Percentiles rank a stretch among this genome's conserved stretches.
Conservation (phyloP, 306 rosid species). For the Gynostemma pentaphyllum region DNA sequence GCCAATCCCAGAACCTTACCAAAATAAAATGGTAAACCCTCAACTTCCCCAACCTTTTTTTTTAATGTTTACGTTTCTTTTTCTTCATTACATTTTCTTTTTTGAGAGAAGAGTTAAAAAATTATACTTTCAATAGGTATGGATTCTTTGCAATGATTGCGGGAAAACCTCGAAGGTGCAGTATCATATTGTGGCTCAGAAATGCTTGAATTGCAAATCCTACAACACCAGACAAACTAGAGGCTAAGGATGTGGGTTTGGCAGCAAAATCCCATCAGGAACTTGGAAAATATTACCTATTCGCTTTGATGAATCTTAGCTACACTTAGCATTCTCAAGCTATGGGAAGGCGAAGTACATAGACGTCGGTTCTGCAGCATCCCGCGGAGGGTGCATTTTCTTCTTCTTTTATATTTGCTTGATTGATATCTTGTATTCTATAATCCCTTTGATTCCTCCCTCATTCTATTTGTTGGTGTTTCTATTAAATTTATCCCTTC, state of each 20-base stretch:
- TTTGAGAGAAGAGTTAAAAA: neutral
- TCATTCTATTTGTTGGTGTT: constrained; percentile 1
- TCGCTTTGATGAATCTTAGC: neutral
- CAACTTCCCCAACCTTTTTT: neutral
- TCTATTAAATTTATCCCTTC: neutral
- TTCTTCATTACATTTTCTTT: neutral
- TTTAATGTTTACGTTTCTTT: neutral
- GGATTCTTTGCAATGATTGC: constrained; percentile 89
- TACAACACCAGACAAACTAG: constrained; percentile 74
- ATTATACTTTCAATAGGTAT: constrained; percentile 26
- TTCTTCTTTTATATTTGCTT: neutral
- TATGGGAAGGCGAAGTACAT: neutral
- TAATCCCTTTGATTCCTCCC: neutral
- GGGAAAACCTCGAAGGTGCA: constrained; percentile 45
- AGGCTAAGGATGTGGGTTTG: constrained; percentile 28
- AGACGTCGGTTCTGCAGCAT: constrained; percentile 1
- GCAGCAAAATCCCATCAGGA: neutral
- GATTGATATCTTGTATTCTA: neutral
- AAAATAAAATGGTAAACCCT: constrained; percentile 41
- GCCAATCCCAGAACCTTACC: constrained; percentile 52
- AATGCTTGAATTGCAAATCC: constrained; percentile 67
- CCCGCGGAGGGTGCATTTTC: neutral
- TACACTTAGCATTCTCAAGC: neutral
- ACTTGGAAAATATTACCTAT: too few species aligned
- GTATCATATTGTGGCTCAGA: constrained; percentile 68